Percentiles rank a stretch among this genome's conserved stretches.
Conservation (phyloP, 257 asterid species). For the Eucommia ulmoides region DNA sequence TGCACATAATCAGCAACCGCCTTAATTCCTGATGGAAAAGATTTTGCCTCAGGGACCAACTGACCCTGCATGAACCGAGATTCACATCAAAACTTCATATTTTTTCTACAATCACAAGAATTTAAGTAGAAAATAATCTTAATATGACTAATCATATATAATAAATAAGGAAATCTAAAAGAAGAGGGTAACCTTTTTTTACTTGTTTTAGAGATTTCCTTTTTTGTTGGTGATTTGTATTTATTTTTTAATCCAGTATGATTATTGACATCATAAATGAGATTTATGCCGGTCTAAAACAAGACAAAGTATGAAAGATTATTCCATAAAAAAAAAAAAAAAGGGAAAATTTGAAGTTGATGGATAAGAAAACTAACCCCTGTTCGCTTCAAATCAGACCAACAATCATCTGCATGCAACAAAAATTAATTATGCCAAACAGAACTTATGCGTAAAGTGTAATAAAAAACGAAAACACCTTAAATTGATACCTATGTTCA, state of each 20-base stretch:
- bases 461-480: conserved; percentile 5
- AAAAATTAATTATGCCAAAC: conserved; percentile 12
- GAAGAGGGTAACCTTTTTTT: too few relatives aligned
- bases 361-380: conserved; percentile 30
- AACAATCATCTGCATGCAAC: conserved; percentile 81
- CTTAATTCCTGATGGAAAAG: conserved; percentile 83
- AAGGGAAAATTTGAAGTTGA: conserved; percentile 1
- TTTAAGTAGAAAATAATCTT: too few relatives aligned
- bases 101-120: too few relatives aligned
- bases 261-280: too few relatives aligned
- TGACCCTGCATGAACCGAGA: too few relatives aligned
- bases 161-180: too few relatives aligned
- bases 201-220: too few relatives aligned
- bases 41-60: conserved; percentile 45
- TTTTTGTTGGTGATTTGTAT: too few relatives aligned
- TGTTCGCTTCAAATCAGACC: conserved; percentile 52
- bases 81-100: too few relatives aligned
- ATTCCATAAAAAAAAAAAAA: not conserved
- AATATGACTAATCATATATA: too few relatives aligned
- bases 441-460: conserved; percentile 2
- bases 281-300: too few relatives aligned
- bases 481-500: conserved; percentile 58
- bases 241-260: too few relatives aligned
- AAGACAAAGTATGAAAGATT: not conserved
- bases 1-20: conserved; percentile 88